These are phyloP conservation scores for Deinandra increscens DNA, from an alignment of 129 eudicot genomes.

Conservation along the genomic window DNA sequence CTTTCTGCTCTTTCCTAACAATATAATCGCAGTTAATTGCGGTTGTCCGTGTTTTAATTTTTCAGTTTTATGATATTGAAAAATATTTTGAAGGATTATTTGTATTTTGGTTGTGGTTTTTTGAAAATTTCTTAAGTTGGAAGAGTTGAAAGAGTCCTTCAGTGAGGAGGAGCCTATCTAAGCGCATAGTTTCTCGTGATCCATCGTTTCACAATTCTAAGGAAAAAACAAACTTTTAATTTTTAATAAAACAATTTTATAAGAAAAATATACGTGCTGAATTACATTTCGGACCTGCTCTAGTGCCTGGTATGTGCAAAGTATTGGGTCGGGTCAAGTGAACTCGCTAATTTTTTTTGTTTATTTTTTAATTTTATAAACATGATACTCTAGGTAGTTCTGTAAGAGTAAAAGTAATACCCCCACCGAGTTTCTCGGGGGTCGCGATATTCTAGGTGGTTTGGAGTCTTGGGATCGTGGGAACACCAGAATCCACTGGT, in stretches of 20 bases:
- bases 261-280: not conserved
- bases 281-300: too few species aligned
- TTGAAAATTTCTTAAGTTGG: not conserved
- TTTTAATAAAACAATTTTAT: not conserved
- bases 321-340: too few species aligned
- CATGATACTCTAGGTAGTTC: too few species aligned
- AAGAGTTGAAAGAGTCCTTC: conserved; percentile 1
- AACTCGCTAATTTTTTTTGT: too few species aligned
- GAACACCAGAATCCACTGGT: too few species aligned
- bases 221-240: not conserved
- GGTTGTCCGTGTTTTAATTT: conserved; percentile 18
- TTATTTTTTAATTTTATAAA: too few species aligned
- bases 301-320: too few species aligned
- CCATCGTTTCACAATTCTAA: not conserved
- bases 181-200: conserved; percentile 14
- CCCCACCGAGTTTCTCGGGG: too few species aligned
- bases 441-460: too few species aligned
- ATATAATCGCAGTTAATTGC: conserved; percentile 14
- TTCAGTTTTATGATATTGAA: not conserved
- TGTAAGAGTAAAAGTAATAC: too few species aligned
- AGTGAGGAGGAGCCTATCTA: conserved; percentile 7
- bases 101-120: not conserved
- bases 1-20: conserved; percentile 21
- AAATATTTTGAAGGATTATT: not conserved
- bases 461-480: too few species aligned